phyloP scores from a whole-genome alignment of 2,329 filamentous ascomycete species.

The Chaetothyriales sp. region DNA sequence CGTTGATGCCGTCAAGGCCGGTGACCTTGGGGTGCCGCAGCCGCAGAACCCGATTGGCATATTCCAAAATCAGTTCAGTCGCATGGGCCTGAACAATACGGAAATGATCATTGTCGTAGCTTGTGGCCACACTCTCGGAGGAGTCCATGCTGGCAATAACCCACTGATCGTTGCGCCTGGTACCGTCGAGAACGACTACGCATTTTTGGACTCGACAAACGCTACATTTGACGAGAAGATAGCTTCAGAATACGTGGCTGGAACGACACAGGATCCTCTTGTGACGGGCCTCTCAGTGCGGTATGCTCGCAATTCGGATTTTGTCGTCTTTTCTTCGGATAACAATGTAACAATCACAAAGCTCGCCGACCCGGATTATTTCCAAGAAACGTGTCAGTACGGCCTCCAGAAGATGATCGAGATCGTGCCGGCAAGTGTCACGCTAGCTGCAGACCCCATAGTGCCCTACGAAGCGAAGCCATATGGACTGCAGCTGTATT shows the following conservation, averaged over 20 bases:
- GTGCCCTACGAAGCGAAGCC: slow-evolving; percentile 10
- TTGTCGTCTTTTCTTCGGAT: slow-evolving; percentile 22
- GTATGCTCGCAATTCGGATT: slow-evolving; percentile 16
- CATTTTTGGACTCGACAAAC: slow-evolving; percentile 19
- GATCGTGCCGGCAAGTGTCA: slow-evolving; percentile 11
- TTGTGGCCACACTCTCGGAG: slow-evolving; percentile 25
- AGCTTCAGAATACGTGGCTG: slow-evolving; percentile 22
- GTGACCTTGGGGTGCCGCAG: slow-evolving; percentile 22
- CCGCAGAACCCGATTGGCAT: slow-evolving; percentile 22
- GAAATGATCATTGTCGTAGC: slow-evolving; percentile 21
- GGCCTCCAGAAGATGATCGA: slow-evolving; percentile 14
- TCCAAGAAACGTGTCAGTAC: slow-evolving; percentile 5
- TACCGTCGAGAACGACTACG: slow-evolving; percentile 18
- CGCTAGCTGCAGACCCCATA: slow-evolving; percentile 9
- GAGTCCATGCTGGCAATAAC: slow-evolving; percentile 22
- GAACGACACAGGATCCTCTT: slow-evolving; percentile 18
- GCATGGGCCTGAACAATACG: slow-evolving; percentile 20
- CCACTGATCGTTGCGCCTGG: slow-evolving; percentile 21
- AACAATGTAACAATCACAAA: slow-evolving; percentile 22
- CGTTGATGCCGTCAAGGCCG: slow-evolving; percentile 22
- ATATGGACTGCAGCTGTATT: slow-evolving; percentile 10
- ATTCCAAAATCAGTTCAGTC: slow-evolving; percentile 21
- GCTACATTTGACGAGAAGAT: slow-evolving; percentile 21
- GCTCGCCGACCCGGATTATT: slow-evolving; percentile 12
- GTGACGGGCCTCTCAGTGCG: slow-evolving; percentile 16